Conservation (phyloP, 352 stramenopile species). For the Phytopythium chamaehyphon region DNA sequence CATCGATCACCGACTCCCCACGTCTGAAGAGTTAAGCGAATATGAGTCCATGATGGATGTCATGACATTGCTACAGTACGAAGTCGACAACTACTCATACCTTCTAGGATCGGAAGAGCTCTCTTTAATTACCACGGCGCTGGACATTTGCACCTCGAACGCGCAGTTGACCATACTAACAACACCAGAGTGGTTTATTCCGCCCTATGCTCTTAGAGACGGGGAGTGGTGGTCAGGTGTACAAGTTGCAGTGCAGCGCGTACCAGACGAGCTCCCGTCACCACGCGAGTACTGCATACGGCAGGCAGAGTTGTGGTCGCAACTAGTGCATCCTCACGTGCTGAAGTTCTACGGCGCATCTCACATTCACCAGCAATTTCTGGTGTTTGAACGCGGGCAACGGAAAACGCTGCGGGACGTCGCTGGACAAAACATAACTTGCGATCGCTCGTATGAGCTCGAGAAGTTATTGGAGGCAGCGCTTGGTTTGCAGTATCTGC, state of each 20-base stretch:
- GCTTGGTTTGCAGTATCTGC: constrained; percentile 27
- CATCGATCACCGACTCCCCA: constrained; percentile 9
- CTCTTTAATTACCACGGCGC: constrained; percentile 6
- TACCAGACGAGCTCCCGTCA: not conserved
- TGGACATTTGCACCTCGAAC: constrained; percentile 8
- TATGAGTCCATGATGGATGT: constrained; percentile 11
- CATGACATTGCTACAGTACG: constrained; percentile 20
- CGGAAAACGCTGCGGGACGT: constrained; percentile 15
- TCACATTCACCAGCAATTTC: constrained; percentile 17
- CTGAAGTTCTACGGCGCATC: constrained; percentile 26
- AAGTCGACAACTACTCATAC: constrained; percentile 25
- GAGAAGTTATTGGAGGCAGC: constrained; percentile 16
- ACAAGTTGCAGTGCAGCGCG: constrained; percentile 11
- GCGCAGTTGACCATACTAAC: constrained; percentile 4
- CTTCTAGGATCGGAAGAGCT: constrained; percentile 12
- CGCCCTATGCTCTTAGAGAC: constrained; percentile 18
- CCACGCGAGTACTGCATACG: constrained; percentile 1
- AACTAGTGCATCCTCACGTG: constrained; percentile 27
- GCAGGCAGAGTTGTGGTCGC: constrained; percentile 23
- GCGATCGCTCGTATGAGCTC: constrained; percentile 7
- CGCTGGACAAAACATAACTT: not conserved
- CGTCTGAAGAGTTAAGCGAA: not conserved
- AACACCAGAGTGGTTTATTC: constrained; percentile 22
- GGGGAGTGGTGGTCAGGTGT: constrained; percentile 29
- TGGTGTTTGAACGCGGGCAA: constrained; percentile 16